A percentile compares a stretch with the other conserved stretches of the same genome.
Evolutionary conservation across 108 stramenopile genomes (phyloP).

Genomic region (Cyclotella sp.): DNA sequence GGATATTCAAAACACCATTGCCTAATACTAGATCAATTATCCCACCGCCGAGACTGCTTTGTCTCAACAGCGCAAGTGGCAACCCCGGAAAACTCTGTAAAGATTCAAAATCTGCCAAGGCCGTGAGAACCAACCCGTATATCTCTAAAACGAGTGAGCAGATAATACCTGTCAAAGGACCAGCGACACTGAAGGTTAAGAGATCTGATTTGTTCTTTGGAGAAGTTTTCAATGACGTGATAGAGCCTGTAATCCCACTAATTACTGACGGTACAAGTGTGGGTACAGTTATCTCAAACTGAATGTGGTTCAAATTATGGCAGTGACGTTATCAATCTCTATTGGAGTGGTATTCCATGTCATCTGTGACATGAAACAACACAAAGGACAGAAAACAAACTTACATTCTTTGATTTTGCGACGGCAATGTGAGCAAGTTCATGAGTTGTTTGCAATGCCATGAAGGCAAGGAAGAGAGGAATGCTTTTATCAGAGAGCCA

Average conservation of each 20-base stretch:
- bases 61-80: slow-evolving; percentile 70
- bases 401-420: slow-evolving; percentile 60
- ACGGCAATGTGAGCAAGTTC: slow-evolving; percentile 68
- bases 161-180: slow-evolving; percentile 77
- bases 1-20: slow-evolving; percentile 70
- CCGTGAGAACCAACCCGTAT: slow-evolving; percentile 66
- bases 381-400: neutral
- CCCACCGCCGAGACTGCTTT: slow-evolving; percentile 82
- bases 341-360: neutral
- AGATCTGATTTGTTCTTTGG: slow-evolving; percentile 80
- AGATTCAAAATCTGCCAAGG: slow-evolving; percentile 54
- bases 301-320: neutral
- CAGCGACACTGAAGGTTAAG: slow-evolving; percentile 79
- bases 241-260: slow-evolving; percentile 76
- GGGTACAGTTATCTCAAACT: slow-evolving; percentile 67
- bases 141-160: slow-evolving; percentile 59
- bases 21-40: slow-evolving; percentile 72
- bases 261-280: slow-evolving; percentile 83
- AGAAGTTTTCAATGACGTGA: slow-evolving; percentile 70
- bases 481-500: slow-evolving; percentile 79
- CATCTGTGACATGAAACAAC: neutral
- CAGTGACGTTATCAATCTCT: no score
- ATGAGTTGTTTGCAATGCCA: slow-evolving; percentile 69
- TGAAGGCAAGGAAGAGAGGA: slow-evolving; percentile 74
- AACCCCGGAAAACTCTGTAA: slow-evolving; percentile 70